These are phyloP conservation scores for Zygosaccharomyces sapae DNA, from an alignment of 1,139 yeast genomes.

Conservation along the genomic window DNA sequence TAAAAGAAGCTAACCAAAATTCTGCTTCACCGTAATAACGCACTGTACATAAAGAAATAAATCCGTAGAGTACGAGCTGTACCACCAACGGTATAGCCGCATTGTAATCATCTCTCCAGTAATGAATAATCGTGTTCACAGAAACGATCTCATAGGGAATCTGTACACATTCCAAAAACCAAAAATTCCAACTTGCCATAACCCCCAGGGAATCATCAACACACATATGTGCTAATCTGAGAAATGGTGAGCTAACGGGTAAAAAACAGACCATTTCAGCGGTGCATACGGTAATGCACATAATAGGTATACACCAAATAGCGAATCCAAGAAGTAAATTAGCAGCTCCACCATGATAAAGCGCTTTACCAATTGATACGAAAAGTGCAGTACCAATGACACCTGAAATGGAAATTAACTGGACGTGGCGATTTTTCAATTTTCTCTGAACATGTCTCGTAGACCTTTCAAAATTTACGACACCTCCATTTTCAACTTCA, in stretches of 20 bases:
- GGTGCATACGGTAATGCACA: constrained; percentile 64
- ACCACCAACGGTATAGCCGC: constrained; percentile 61
- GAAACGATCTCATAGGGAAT: constrained; percentile 82
- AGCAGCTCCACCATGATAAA: constrained; percentile 73
- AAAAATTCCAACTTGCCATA: constrained; percentile 77
- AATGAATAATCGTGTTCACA: constrained; percentile 71
- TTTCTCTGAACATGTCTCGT: constrained; percentile 30
- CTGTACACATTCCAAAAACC: constrained; percentile 68
- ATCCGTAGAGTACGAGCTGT: constrained; percentile 57
- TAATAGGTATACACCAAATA: constrained; percentile 56
- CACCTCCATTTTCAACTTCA: neutral
- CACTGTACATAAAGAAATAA: constrained; percentile 70
- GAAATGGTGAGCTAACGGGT: constrained; percentile 67
- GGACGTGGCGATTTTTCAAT: constrained; percentile 59
- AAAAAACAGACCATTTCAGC: constrained; percentile 82
- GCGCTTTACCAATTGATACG: constrained; percentile 69
- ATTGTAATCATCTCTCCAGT: constrained; percentile 72
- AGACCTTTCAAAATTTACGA: neutral
- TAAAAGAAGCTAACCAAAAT: constrained; percentile 74
- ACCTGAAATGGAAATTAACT: constrained; percentile 79
- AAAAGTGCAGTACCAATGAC: constrained; percentile 78
- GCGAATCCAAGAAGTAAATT: constrained; percentile 64
- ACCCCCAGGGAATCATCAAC: constrained; percentile 69
- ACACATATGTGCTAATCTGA: constrained; percentile 52
- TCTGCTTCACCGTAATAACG: constrained; percentile 72